A percentile compares a stretch with the other conserved stretches of the same genome.
Conservation (phyloP, 164 flowering plant species). For the Buxus sempervirens region DNA sequence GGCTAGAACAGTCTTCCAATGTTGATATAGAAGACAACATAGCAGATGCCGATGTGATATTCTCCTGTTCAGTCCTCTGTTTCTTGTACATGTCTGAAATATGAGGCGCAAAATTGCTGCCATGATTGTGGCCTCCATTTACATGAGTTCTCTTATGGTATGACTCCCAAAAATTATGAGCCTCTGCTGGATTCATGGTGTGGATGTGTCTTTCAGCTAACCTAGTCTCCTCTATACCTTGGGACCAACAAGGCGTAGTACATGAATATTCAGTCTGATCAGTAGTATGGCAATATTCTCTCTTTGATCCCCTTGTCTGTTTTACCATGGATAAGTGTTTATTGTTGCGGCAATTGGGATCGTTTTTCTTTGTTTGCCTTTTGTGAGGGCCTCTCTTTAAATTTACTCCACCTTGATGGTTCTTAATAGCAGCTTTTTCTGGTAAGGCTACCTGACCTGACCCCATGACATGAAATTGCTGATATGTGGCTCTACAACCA, state of each 20-base stretch:
- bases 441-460: background rate
- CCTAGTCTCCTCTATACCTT: no score
- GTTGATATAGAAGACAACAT: slow-evolving; percentile 11
- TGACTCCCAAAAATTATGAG: slow-evolving; percentile 21
- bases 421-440: background rate
- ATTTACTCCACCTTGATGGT: background rate
- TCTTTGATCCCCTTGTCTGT: slow-evolving; percentile 29
- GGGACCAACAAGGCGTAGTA: no score
- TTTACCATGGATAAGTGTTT: slow-evolving; percentile 15
- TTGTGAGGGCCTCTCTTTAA: slow-evolving; percentile 5
- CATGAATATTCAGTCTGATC: no score
- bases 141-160: slow-evolving; percentile 13
- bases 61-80: slow-evolving; percentile 46
- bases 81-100: slow-evolving; percentile 49
- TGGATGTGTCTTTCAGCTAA: slow-evolving; percentile 11
- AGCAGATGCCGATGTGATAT: slow-evolving; percentile 18
- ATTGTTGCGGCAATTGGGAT: slow-evolving; percentile 17
- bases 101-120: slow-evolving; percentile 8
- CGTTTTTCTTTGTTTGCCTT: background rate
- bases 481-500: background rate
- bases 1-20: slow-evolving; percentile 7
- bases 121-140: slow-evolving; percentile 9
- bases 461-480: background rate
- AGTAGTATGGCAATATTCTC: slow-evolving; percentile 14
- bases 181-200: slow-evolving; percentile 23